These are phyloP conservation scores for Hemisphaericaspora nanyangensis DNA, from an alignment of 805 yeast genomes.

Conservation along the genomic window DNA sequence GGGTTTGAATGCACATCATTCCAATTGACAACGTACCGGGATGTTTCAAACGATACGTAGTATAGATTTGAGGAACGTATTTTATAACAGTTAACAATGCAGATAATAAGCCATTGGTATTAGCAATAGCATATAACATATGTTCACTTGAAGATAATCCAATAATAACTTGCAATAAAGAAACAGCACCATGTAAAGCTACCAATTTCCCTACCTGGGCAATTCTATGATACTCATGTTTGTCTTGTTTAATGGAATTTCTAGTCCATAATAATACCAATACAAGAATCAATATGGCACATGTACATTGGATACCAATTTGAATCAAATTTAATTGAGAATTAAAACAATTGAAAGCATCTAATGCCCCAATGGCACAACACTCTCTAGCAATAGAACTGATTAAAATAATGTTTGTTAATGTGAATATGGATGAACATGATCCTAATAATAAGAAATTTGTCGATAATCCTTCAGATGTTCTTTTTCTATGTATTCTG, in stretches of 20 bases:
- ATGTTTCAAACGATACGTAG: constrained; percentile 65
- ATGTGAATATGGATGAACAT: constrained; percentile 62
- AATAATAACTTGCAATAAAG: constrained; percentile 31
- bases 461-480: constrained; percentile 79
- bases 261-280: constrained; percentile 49
- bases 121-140: constrained; percentile 43
- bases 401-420: constrained; percentile 62
- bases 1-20: constrained; percentile 85
- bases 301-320: constrained; percentile 57
- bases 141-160: constrained; percentile 22
- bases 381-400: constrained; percentile 61
- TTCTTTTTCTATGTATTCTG: constrained; percentile 50
- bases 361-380: constrained; percentile 43
- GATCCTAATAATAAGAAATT: constrained; percentile 68
- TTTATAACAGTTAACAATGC: constrained; percentile 63
- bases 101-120: constrained; percentile 60
- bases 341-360: constrained; percentile 56
- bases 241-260: constrained; percentile 44
- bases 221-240: constrained; percentile 40
- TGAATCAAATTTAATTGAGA: constrained; percentile 66
- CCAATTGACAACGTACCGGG: constrained; percentile 76
- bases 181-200: constrained; percentile 30
- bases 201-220: constrained; percentile 39
- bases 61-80: constrained; percentile 74
- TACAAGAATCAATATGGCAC: constrained; percentile 55